Conservation (phyloP, 139 green algal species). For the Coelastrella sp. region DNA sequence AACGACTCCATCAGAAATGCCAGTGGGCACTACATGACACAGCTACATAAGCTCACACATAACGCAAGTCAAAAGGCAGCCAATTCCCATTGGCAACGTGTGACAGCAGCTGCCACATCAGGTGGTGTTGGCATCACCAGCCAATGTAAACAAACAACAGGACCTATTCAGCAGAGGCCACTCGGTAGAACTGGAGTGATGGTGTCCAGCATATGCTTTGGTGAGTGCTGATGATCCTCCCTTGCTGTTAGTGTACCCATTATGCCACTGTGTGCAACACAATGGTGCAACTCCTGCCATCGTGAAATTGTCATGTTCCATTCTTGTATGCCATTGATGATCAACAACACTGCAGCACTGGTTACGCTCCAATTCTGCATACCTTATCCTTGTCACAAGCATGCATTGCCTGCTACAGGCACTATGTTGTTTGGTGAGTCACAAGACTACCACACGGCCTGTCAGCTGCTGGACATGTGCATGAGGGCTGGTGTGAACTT, state of each 20-base stretch:
- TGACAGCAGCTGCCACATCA: conserved; percentile 1
- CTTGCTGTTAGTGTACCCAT: too few relatives aligned
- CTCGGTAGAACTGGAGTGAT: conserved; percentile 52
- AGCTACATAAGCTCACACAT: too few relatives aligned
- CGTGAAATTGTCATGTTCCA: too few relatives aligned
- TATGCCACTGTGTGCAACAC: too few relatives aligned
- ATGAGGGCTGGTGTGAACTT: conserved; percentile 82
- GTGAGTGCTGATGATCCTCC: conserved; percentile 33
- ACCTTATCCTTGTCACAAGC: not conserved
- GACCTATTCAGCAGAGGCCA: conserved; percentile 4
- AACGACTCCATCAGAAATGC: too few relatives aligned
- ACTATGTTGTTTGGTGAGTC: conserved; percentile 93
- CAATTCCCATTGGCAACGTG: too few relatives aligned
- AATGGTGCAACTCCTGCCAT: too few relatives aligned
- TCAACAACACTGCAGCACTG: not conserved
- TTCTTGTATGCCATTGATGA: not conserved
- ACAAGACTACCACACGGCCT: conserved; percentile 54
- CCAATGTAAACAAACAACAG: not conserved
- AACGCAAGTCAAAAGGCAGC: too few relatives aligned
- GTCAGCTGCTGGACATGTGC: conserved; percentile 65
- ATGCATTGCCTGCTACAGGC: conserved; percentile 54
- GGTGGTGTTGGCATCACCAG: not conserved
- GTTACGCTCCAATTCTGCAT: not conserved
- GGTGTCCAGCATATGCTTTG: conserved; percentile 65
- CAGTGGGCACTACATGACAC: too few relatives aligned